Evolutionary conservation across 768 basidiomycete species (phyloP), one percentile per base, ranked within the genome.

Genomic region (Scleroderma bovista): DNA sequence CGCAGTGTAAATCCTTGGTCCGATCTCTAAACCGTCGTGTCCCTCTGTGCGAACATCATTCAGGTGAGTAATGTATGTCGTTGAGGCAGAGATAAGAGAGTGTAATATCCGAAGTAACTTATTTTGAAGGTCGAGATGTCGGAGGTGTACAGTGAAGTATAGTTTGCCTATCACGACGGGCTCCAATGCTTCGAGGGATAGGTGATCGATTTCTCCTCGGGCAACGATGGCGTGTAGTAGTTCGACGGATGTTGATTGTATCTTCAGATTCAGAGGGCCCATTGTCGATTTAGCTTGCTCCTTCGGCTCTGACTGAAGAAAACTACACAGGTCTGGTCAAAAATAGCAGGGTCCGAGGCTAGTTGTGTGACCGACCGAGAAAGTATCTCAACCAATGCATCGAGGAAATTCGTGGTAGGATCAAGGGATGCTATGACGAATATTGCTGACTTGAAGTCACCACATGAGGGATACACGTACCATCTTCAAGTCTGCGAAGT

Each of bases 21-120:
- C 56, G 1, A 60, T 70, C 43, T 67, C 68, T 26, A 60, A 61
- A 39, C 60, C 60, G 6, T 63, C 52, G 47, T 63, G 66, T 44
- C 72, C 75, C 9, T 66, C 60, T 9, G 60, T 43, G 31, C 60
- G 15, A 57, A 29, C 15, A 49, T 44, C 59, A 53, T 46, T 70
- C 61, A 47, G 55, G 54, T 56, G 64, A 59, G 49, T 54, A 53
- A 48, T 62, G 45, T 51, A 62, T 23, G 73, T 54, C 1, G 72
- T 77, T 4, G 82, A 81, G 1, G 81, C 81, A 3, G 87, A 84
- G 37, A 93, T 82, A 29, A 93, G 71, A 0, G 89, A 86, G 61
- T 97, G 94, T 1, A 98, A 77, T 12, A 95, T 79, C 61, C 93
- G 92, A 3, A 98, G 77, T 44, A 95, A 78, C 63, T 93, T 95